Percentiles rank a stretch among this genome's conserved stretches.
Conservation (phyloP, 306 rosid genomes). For the Castanea mollissima region DNA sequence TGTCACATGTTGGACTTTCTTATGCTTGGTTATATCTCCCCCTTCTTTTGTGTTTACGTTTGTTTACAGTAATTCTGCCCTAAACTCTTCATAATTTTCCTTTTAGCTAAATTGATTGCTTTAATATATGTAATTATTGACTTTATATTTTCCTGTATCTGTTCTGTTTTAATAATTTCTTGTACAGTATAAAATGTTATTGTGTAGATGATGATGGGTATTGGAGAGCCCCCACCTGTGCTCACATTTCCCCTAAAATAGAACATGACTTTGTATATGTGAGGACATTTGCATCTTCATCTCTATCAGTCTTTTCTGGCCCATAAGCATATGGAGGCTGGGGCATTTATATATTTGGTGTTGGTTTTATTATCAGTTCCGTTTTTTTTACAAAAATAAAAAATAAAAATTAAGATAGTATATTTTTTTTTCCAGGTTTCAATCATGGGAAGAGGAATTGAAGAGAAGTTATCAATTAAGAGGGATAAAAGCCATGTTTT, state of each 20-base stretch:
- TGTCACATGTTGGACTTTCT: neutral
- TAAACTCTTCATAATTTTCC: neutral
- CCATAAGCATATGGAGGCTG: constrained; percentile 8
- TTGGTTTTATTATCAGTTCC: constrained; percentile 11
- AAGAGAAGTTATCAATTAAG: constrained; percentile 78
- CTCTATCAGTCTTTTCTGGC: constrained; percentile 1
- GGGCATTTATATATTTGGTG: constrained; percentile 1
- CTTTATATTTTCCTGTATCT: neutral
- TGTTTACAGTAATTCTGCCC: neutral
- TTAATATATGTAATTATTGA: neutral
- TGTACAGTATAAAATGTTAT: neutral
- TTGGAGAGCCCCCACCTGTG: neutral
- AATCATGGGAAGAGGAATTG: constrained; percentile 58
- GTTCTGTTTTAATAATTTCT: neutral
- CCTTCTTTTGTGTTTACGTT: neutral
- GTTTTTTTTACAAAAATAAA: too few species aligned
- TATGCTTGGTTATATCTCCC: neutral
- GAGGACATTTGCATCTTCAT: neutral
- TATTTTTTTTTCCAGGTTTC: constrained; percentile 58
- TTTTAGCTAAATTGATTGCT: neutral
- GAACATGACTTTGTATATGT: neutral
- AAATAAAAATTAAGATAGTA: constrained; percentile 7
- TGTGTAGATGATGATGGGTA: neutral
- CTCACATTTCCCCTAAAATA: neutral
- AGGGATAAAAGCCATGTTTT: constrained; percentile 86